These are phyloP conservation scores for Pythium aquatile DNA, from an alignment of 352 stramenopile genomes.

Conservation along the genomic window DNA sequence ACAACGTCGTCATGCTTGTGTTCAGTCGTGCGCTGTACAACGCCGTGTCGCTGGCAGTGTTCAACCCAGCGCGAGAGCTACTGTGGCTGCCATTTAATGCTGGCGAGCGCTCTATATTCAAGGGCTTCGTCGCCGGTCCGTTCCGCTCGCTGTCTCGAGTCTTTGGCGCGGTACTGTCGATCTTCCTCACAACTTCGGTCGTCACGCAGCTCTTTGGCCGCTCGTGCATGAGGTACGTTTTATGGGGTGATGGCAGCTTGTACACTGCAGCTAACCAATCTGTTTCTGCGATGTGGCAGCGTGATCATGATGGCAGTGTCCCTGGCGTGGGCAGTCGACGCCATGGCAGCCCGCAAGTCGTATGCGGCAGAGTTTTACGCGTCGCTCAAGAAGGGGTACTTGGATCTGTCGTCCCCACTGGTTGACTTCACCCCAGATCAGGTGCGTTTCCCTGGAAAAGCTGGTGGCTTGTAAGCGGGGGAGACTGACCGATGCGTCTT, in stretches of 20 bases:
- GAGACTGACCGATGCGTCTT: not conserved
- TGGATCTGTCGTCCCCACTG: slow-evolving; percentile 75
- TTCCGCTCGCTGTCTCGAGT: slow-evolving; percentile 81
- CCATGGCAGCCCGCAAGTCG: slow-evolving; percentile 71
- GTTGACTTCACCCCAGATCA: slow-evolving; percentile 86
- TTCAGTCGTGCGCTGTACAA: slow-evolving; percentile 78
- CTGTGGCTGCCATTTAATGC: slow-evolving; percentile 84
- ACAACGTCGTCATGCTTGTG: slow-evolving; percentile 59
- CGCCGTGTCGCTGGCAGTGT: slow-evolving; percentile 72
- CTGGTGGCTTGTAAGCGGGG: not conserved
- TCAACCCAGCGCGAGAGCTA: slow-evolving; percentile 84
- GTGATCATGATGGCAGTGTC: slow-evolving; percentile 60
- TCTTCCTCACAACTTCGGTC: slow-evolving; percentile 55
- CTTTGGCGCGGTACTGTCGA: slow-evolving; percentile 69
- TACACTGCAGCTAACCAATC: not conserved
- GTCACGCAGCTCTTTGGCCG: slow-evolving; percentile 43
- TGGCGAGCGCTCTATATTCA: slow-evolving; percentile 62
- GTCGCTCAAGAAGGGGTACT: slow-evolving; percentile 76
- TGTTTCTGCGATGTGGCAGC: slow-evolving; percentile 26
- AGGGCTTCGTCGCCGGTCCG: slow-evolving; percentile 75
- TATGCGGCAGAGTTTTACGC: slow-evolving; percentile 86
- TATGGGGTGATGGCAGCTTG: too few species aligned
- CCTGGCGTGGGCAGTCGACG: slow-evolving; percentile 65
- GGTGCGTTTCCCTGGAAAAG: slow-evolving; percentile 28
- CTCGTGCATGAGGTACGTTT: slow-evolving; percentile 54